These are phyloP conservation scores for Daldinia childiae DNA, from an alignment of 495 filamentous ascomycete genomes.

Conservation along the genomic window DNA sequence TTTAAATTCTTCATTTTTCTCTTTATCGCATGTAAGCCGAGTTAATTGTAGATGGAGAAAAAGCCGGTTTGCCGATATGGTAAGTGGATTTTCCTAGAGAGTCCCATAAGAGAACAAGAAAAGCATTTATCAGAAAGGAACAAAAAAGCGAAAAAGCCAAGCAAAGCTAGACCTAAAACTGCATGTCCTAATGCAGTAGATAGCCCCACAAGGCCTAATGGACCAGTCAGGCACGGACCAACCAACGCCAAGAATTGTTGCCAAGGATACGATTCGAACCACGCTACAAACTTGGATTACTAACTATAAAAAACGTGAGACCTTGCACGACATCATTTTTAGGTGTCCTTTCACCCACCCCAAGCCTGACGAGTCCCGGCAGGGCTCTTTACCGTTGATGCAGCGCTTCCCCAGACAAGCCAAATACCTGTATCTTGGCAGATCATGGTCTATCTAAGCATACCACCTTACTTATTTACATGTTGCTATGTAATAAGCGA, in stretches of 20 bases:
- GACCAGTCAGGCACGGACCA: conserved; percentile 43
- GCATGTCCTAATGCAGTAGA: conserved; percentile 34
- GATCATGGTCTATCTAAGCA: conserved; percentile 2
- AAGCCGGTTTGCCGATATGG: background rate
- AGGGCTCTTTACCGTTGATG: conserved; percentile 26
- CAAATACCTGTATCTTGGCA: conserved; percentile 14
- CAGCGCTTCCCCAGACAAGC: conserved; percentile 33
- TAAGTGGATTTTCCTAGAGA: conserved; percentile 7
- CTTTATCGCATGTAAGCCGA: conserved; percentile 17
- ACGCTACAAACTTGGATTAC: conserved; percentile 39
- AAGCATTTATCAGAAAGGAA: conserved; percentile 12
- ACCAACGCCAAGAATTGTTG: conserved; percentile 39
- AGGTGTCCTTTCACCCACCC: conserved; percentile 13
- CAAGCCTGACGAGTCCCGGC: conserved; percentile 20
- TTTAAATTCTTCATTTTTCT: background rate
- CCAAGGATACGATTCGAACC: conserved; percentile 45
- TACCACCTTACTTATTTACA: background rate
- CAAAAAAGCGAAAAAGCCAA: conserved; percentile 21
- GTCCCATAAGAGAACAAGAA: conserved; percentile 4
- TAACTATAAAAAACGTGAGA: conserved; percentile 43
- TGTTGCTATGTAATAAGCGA: conserved; percentile 26
- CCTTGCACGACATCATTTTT: conserved; percentile 38
- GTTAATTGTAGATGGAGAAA: conserved; percentile 9
- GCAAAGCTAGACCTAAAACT: conserved; percentile 32
- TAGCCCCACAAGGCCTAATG: conserved; percentile 33